Percentiles rank a stretch among this genome's conserved stretches.
These are phyloP conservation scores for Pseudomassariella vexata DNA, from an alignment of 2,329 filamentous ascomycete genomes.

Conservation along the genomic window DNA sequence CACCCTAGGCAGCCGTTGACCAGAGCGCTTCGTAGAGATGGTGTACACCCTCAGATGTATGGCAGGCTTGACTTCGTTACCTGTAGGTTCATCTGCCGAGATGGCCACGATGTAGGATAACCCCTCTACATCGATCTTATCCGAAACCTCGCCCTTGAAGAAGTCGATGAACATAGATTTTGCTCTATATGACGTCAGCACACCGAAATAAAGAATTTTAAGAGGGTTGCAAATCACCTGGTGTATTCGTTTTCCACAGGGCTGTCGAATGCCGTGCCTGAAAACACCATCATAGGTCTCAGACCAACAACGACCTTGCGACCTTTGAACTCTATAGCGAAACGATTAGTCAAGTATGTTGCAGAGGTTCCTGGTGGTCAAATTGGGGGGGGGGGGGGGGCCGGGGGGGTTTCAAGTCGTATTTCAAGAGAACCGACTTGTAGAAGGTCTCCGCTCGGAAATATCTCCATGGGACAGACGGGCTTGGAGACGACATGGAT, in stretches of 20 bases:
- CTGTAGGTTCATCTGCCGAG: conserved; percentile 60
- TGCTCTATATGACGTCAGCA: no score
- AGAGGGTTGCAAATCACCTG: no score
- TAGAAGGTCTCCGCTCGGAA: no score
- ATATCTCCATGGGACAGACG: no score
- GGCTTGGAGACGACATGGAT: no score
- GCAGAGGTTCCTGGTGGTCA: no score
- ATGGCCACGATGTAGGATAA: conserved; percentile 86
- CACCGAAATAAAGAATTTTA: no score
- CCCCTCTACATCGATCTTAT: conserved; percentile 90
- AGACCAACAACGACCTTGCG: conserved; percentile 73
- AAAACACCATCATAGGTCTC: conserved; percentile 87
- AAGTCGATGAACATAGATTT: conserved; percentile 87
- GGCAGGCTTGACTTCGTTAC: conserved; percentile 44
- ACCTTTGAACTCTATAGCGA: conserved; percentile 79
- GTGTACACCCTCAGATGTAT: conserved; percentile 76
- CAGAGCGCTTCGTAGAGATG: conserved; percentile 78
- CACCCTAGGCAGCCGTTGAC: conserved; percentile 80
- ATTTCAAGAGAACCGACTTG: no score
- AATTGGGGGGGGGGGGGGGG: no score
- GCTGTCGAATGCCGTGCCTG: conserved; percentile 81
- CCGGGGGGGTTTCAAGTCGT: no score
- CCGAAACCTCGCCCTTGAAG: conserved; percentile 73
- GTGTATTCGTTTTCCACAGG: conserved; percentile 75
- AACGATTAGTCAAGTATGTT: no score